These are phyloP conservation scores for Endothia cerciana DNA, from an alignment of 2,329 filamentous ascomycete species.

Conservation along the genomic window DNA sequence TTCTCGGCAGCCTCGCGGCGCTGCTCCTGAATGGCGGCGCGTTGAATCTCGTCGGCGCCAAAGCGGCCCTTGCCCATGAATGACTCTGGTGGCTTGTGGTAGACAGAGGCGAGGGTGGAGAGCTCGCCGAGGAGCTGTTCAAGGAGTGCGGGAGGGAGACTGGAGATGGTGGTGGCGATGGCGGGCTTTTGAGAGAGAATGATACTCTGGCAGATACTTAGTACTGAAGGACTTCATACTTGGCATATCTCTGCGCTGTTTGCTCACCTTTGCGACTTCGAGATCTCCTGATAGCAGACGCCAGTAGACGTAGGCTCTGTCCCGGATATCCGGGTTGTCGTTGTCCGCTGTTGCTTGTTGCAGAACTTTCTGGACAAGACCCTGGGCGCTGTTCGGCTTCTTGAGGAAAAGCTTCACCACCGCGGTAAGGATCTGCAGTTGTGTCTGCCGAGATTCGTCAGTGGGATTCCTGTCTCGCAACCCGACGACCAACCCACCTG, in stretches of 20 bases:
- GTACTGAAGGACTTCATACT: neutral
- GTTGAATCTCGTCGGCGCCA: constrained; percentile 91
- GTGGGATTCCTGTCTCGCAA: neutral
- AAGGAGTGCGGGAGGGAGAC: constrained; percentile 78
- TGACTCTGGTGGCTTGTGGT: constrained; percentile 98
- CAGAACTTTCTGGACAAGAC: constrained; percentile 90
- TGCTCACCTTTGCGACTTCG: constrained; percentile 78
- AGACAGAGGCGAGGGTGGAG: constrained; percentile 93
- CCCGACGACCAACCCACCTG: constrained; percentile 61
- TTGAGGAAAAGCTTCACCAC: constrained; percentile 98
- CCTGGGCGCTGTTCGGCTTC: constrained; percentile 89
- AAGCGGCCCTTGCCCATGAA: constrained; percentile 95
- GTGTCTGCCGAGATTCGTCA: constrained; percentile 63
- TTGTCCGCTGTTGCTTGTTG: constrained; percentile 92
- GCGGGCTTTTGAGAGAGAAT: constrained; percentile 92
- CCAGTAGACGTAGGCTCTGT: constrained; percentile 98
- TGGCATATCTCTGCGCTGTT: no score
- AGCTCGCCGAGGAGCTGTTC: constrained; percentile 91
- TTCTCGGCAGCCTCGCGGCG: constrained; percentile 90
- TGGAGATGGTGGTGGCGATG: constrained; percentile 92
- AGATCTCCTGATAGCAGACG: constrained; percentile 90
- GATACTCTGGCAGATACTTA: constrained; percentile 61
- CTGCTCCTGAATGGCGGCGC: constrained; percentile 95
- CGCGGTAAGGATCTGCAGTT: constrained; percentile 94
- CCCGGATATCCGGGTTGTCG: constrained; percentile 96